These are phyloP conservation scores for Saccharomycopsis sp. DNA, from an alignment of 805 yeast species.

Conservation along the genomic window DNA sequence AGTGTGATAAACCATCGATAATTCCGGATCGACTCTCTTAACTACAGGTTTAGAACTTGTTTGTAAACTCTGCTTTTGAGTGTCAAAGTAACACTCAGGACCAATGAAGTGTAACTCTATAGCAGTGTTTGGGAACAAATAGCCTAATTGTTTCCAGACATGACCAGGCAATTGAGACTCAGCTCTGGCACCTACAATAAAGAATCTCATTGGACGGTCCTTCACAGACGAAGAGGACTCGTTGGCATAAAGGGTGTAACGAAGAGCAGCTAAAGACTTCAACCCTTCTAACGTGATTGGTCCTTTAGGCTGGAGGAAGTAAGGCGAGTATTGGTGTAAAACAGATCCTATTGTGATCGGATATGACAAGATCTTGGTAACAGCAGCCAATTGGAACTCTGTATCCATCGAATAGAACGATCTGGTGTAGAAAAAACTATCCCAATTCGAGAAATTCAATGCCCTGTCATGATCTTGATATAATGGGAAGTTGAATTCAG, in stretches of 20 bases:
- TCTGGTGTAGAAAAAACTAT: conserved; percentile 85
- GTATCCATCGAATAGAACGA: conserved; percentile 94
- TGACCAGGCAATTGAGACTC: conserved; percentile 92
- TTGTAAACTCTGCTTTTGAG: conserved; percentile 55
- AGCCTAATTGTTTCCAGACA: conserved; percentile 91
- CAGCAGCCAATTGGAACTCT: conserved; percentile 91
- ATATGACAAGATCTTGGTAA: conserved; percentile 88
- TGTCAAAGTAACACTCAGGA: conserved; percentile 81
- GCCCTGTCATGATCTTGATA: conserved; percentile 67
- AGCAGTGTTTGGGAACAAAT: conserved; percentile 72
- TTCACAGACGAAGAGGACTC: conserved; percentile 46
- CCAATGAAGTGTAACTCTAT: conserved; percentile 91
- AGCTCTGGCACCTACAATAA: conserved; percentile 85
- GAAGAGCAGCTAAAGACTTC: conserved; percentile 85
- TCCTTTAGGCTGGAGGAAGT: conserved; percentile 72
- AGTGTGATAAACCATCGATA: conserved; percentile 77
- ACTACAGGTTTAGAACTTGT: conserved; percentile 58
- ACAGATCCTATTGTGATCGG: conserved; percentile 85
- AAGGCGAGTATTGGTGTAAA: conserved; percentile 81
- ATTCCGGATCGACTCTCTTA: conserved; percentile 64
- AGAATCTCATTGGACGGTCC: conserved; percentile 85
- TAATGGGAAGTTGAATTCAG: conserved; percentile 91
- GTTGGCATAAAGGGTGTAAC: conserved; percentile 81
- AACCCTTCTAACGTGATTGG: conserved; percentile 89
- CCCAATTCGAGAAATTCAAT: conserved; percentile 82